These are phyloP conservation scores for Debaryomyces singareniensis DNA, from an alignment of 1,139 yeast species.

Conservation along the genomic window DNA sequence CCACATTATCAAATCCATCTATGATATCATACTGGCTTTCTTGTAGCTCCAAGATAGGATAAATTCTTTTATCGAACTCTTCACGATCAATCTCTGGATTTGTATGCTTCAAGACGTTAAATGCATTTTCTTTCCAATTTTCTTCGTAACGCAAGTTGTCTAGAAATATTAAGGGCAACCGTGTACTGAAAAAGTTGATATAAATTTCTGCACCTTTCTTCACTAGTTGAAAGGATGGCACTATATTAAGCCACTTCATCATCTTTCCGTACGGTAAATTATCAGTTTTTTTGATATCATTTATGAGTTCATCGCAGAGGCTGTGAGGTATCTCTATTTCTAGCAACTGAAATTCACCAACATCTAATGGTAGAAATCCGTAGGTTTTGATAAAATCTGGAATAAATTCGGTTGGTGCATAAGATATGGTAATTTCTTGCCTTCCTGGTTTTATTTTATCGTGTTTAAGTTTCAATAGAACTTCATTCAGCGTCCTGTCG, in stretches of 20 bases:
- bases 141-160: constrained; percentile 10
- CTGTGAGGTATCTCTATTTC: constrained; percentile 7
- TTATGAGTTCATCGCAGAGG: constrained; percentile 1
- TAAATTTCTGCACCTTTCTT: constrained; percentile 9
- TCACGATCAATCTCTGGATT: constrained; percentile 6
- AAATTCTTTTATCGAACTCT: constrained; percentile 9
- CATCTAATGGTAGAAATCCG: constrained; percentile 47
- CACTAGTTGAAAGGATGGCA: constrained; percentile 20
- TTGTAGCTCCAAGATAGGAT: constrained; percentile 16
- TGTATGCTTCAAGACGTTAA: constrained; percentile 7
- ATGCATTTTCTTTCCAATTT: constrained; percentile 10
- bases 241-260: constrained; percentile 21
- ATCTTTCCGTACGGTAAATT: constrained; percentile 6
- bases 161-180: constrained; percentile 12
- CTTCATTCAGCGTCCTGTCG: constrained; percentile 41
- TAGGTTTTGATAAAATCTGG: constrained; percentile 44
- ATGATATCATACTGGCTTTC: constrained; percentile 20
- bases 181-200: constrained; percentile 12
- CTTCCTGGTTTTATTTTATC: constrained; percentile 9
- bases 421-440: constrained; percentile 37
- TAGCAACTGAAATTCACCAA: constrained; percentile 9
- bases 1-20: constrained; percentile 19
- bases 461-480: constrained; percentile 23
- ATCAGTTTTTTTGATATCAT: constrained; percentile 2
- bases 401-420: constrained; percentile 42